Base-by-base conservation (phyloP, 169 alveolate genomes). In the Plasmodium yoelii region DNA sequence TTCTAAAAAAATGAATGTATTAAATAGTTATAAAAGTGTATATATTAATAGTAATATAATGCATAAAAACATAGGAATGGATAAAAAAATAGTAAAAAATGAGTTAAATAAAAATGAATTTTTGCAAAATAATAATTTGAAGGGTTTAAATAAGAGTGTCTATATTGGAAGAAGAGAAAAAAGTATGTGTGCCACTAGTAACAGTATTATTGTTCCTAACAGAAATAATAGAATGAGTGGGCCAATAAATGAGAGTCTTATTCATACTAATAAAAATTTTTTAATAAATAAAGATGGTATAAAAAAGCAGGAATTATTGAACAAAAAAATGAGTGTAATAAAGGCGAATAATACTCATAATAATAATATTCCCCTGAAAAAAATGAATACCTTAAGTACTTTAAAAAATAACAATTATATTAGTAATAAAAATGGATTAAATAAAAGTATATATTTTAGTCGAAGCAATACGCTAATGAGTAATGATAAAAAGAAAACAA, bases 331-430 rank as follows among this genome's bases (percentile, higher is more conserved):
- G 24, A 70, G 15, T 56, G 12, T 70, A 61, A 39, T 9, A 28
- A 86, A 51, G 42, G 10, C 77, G 22, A 15, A n/a, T 44, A 61
- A 69, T 67, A 65, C 60, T 12, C 75, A 86, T 22, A 75, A 47
- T 61, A 86, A 70, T 86, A 70, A 75, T n/a, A 24, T 86, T 19
- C 60, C 59, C 28, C 12, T 56, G 19, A 86, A 60, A 65, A 86
- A 73, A 39, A 19, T 18, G 55, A 63, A 86, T 9, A 18, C 87
- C 1, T 26, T 68, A 13, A 69, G 24, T 63, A 18, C 22, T 3
- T 44, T 55, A 12, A 73, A 53, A 47, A 49, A 39, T 10, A 46
- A 61, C 13, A 19, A 47, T 22, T 1, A 13, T 19, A 19, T 63
- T 22, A 34, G 46, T 10, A 70, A 46, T 19, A 86, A 61, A 15